phyloP scores from a whole-genome alignment of 352 stramenopile genomes.

The Elongisporangium undulatum region DNA sequence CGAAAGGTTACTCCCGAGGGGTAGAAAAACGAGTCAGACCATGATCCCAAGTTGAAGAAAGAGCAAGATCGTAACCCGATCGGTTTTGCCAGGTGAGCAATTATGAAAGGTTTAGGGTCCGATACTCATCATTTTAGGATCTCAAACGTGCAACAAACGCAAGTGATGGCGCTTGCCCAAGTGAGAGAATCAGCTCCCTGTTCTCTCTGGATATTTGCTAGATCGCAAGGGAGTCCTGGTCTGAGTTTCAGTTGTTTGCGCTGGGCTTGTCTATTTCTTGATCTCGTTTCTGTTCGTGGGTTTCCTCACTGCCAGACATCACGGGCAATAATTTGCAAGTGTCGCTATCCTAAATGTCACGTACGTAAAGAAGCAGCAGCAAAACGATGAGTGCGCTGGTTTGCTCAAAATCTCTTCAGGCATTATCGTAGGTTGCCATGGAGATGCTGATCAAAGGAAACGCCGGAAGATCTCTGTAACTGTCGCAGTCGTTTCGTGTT shows the following conservation, averaged over 20 bases:
- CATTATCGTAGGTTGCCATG: not conserved
- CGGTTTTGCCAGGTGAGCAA: not conserved
- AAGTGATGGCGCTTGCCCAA: too few species aligned
- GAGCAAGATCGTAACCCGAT: not conserved
- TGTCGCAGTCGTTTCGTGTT: not conserved
- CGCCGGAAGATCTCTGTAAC: not conserved
- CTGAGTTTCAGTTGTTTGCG: too few species aligned
- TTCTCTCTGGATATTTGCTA: not conserved
- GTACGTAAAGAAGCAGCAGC: not conserved
- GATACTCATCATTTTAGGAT: not conserved
- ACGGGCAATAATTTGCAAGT: not conserved
- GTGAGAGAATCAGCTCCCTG: too few species aligned
- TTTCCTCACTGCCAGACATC: not conserved
- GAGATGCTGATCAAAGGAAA: too few species aligned
- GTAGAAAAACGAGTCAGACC: not conserved
- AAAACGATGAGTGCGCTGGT: not conserved
- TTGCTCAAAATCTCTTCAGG: not conserved
- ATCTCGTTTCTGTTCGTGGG: not conserved
- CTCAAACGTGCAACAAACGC: not conserved
- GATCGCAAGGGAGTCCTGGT: not conserved
- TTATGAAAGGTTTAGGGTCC: not conserved
- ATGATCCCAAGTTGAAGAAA: not conserved
- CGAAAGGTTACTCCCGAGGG: not conserved
- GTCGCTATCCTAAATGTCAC: not conserved
- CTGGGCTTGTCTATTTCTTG: not conserved